Evolutionary conservation across 2,329 filamentous ascomycete genomes (phyloP).

Genomic region (Allantophomopsis cytisporea): DNA sequence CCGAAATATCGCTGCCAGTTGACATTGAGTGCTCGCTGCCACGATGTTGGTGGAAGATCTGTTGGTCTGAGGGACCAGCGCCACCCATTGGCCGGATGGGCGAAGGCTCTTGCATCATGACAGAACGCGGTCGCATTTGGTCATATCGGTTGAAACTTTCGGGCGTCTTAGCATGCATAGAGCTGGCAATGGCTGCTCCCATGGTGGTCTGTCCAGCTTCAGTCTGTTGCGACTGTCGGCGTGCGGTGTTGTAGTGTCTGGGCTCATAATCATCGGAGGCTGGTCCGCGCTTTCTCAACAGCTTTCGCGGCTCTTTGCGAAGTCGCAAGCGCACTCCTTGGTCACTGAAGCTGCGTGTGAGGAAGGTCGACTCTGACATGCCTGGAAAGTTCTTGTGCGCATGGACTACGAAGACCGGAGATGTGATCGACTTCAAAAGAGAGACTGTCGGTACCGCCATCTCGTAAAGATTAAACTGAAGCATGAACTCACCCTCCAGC

Average conservation of each 20-base stretch:
- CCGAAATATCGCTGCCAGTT: no score
- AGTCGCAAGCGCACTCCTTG: conserved; percentile 75
- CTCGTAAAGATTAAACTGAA: conserved; percentile 70
- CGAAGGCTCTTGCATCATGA: no score
- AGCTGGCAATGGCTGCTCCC: no score
- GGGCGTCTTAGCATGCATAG: no score
- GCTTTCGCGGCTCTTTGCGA: conserved; percentile 63
- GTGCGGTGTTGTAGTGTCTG: conserved; percentile 10
- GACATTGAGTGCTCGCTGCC: no score
- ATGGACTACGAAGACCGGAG: conserved; percentile 54
- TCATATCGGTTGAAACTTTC: no score
- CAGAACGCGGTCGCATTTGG: no score
- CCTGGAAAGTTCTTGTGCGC: conserved; percentile 61
- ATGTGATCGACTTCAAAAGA: conserved; percentile 28
- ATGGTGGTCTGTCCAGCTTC: no score
- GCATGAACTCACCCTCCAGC: conserved; percentile 54
- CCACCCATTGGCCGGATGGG: no score
- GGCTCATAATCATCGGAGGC: conserved; percentile 18
- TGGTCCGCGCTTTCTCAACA: conserved; percentile 16
- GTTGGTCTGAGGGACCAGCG: no score
- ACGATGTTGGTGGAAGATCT: no score
- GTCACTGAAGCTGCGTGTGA: conserved; percentile 74
- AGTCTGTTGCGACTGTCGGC: not conserved
- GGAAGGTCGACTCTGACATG: conserved; percentile 66
- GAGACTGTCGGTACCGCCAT: conserved; percentile 29